Base-by-base conservation (phyloP, 2,329 filamentous ascomycete species). In the Aspergillus sp. region DNA sequence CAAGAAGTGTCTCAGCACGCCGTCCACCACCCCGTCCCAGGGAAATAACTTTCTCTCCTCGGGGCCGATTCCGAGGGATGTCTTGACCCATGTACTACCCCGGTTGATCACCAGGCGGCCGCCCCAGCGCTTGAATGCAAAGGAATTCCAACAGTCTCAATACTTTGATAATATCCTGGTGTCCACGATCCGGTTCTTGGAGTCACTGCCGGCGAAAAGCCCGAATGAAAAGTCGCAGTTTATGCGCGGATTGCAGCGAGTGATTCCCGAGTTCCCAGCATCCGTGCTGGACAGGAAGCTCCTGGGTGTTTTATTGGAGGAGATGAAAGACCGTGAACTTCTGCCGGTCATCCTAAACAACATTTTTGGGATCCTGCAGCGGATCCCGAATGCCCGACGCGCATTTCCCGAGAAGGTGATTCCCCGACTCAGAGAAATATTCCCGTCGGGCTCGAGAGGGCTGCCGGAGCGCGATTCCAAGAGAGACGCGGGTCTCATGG, bases 151-250 rank as follows among this genome's bases (percentile, higher is more conserved):
- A 53, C 78, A 95, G 57, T 93, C 86, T 51, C 80, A 85, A 44
- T 98, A 93, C 55, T 98, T 98, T 55, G 86, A 98, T 61, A 98
- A 96, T 51, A 84, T 96, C 28, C 69, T 98, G 4, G 86, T 98
- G 14, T 94, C 88, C 0, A 95, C 91, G 0, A 94, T 98, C 41
- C 83, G 91, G 8, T 98, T 98, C 52, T 67, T 98, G 15, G 91
- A 98, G 48, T 75, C 80, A 0, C 76, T 98, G 37, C 89, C 91
- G 0, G 84, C 85, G 20, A 98, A 98, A 64, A 94, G 86, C 1
- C 73, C 84, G 0, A 83, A 77, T 41, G 91, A 98, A 53, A 98
- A 98, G 57, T 73, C 81, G 5, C 80, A 86, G 36, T 98, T 98
- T 55, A 75, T 98, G 72, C 78, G 86, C 34, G 91, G 91, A 0